A percentile compares a stretch with the other conserved stretches of the same genome.
phyloP scores from a whole-genome alignment of 208 protist species.

The Trypanosoma avium region DNA sequence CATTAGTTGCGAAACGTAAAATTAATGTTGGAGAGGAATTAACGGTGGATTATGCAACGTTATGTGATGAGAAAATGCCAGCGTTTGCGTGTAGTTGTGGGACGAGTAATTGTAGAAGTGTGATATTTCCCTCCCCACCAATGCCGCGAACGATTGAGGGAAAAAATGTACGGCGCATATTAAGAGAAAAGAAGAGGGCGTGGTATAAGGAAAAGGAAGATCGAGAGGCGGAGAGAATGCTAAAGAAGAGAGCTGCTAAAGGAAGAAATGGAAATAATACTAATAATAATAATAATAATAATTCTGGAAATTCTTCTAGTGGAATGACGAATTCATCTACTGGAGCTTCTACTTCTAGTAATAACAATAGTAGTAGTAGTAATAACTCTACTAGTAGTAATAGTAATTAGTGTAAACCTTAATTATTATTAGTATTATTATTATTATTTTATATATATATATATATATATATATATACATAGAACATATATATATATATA shows the following conservation, averaged over 20 bases:
- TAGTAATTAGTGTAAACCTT: too few species aligned
- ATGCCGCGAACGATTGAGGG: constrained; percentile 67
- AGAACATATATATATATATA: not conserved
- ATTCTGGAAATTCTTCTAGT: not conserved
- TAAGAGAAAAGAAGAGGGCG: constrained; percentile 72
- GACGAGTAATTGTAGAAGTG: constrained; percentile 76
- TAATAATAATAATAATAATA: constrained; percentile 10
- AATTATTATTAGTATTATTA: not conserved
- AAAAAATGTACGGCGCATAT: constrained; percentile 48
- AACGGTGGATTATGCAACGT: constrained; percentile 84
- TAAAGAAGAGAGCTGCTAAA: constrained; percentile 60
- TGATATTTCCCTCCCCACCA: constrained; percentile 75
- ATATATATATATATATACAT: not conserved
- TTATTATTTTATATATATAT: constrained; percentile 8
- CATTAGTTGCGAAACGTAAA: constrained; percentile 69
- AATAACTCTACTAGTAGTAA: not conserved
- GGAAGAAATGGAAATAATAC: constrained; percentile 3
- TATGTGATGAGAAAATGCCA: constrained; percentile 81
- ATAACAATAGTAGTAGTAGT: constrained; percentile 1
- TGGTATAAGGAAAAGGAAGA: constrained; percentile 81
- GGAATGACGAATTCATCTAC: too few species aligned
- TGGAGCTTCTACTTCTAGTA: too few species aligned
- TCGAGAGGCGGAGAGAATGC: constrained; percentile 64
- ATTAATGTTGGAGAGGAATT: constrained; percentile 87
- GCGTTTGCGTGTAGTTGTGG: constrained; percentile 83